Conservation (phyloP, 805 yeast genomes). For the Wickerhamiella occidentalis region DNA sequence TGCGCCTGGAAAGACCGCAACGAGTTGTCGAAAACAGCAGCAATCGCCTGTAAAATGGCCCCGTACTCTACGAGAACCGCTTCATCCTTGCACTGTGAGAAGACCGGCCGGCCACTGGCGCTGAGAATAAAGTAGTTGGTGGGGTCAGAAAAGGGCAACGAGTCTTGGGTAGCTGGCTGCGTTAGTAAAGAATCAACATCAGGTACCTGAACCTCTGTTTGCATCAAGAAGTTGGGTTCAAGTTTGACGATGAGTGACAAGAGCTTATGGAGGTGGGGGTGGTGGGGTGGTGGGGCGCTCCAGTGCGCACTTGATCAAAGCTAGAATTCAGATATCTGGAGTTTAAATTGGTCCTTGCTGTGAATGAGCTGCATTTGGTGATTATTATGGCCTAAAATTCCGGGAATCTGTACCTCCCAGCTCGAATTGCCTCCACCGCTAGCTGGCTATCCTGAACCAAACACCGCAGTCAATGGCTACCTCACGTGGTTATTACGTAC, state of each 20-base stretch:
- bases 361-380: too few relatives aligned
- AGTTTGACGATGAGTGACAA: too few relatives aligned
- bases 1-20: slow-evolving; percentile 39
- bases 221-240: too few relatives aligned
- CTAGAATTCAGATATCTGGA: too few relatives aligned
- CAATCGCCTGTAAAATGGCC: slow-evolving; percentile 23
- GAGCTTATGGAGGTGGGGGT: neutral
- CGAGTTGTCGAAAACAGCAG: slow-evolving; percentile 18
- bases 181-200: too few relatives aligned
- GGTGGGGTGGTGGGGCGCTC: too few relatives aligned
- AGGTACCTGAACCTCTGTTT: neutral
- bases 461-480: neutral
- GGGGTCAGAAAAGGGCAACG: neutral
- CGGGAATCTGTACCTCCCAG: too few relatives aligned
- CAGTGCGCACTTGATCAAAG: too few relatives aligned
- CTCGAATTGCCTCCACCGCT: too few relatives aligned
- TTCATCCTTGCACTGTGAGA: slow-evolving; percentile 18
- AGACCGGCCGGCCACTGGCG: slow-evolving; percentile 23
- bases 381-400: too few relatives aligned
- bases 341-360: too few relatives aligned
- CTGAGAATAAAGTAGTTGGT: slow-evolving; percentile 20
- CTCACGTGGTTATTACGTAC: too few relatives aligned
- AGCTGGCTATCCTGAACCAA: neutral
- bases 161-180: neutral
- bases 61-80: slow-evolving; percentile 18